Conservation (phyloP, 805 yeast species). For the Saccharomycodes ludwigii region DNA sequence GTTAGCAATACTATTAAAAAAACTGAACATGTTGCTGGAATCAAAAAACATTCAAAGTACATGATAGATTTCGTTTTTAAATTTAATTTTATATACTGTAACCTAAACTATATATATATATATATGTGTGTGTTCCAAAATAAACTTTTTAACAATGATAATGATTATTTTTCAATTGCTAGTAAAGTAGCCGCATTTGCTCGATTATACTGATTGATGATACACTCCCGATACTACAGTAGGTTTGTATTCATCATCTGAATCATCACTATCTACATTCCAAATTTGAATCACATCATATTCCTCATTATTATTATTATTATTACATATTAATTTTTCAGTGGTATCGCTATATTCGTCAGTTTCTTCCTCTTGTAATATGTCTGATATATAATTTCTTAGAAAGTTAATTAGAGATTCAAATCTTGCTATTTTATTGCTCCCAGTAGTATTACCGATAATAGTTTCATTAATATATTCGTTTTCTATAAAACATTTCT, state of each 20-base stretch:
- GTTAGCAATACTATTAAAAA: no score
- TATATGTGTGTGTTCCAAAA: no score
- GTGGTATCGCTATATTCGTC: background rate
- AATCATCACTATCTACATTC: no score
- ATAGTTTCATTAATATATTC: background rate
- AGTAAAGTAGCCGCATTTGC: background rate
- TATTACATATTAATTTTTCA: background rate
- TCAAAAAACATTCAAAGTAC: no score
- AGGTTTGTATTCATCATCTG: slow-evolving; percentile 12
- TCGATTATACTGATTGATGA: background rate
- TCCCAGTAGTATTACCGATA: background rate
- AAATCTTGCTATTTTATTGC: no score
- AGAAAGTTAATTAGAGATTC: no score
- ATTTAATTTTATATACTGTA: no score
- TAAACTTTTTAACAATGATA: background rate
- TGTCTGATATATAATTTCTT: no score
- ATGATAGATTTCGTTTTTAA: no score
- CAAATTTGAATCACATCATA: slow-evolving; percentile 3
- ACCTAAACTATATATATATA: no score
- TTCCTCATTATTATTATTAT: background rate
- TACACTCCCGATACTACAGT: slow-evolving; percentile 12
- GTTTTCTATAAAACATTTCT: background rate
- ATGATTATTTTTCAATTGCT: background rate
- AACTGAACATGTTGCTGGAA: no score
- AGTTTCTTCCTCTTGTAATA: background rate